phyloP scores from a whole-genome alignment of 192 early-diverging fungal species.

The Coemansia guatemalensis region DNA sequence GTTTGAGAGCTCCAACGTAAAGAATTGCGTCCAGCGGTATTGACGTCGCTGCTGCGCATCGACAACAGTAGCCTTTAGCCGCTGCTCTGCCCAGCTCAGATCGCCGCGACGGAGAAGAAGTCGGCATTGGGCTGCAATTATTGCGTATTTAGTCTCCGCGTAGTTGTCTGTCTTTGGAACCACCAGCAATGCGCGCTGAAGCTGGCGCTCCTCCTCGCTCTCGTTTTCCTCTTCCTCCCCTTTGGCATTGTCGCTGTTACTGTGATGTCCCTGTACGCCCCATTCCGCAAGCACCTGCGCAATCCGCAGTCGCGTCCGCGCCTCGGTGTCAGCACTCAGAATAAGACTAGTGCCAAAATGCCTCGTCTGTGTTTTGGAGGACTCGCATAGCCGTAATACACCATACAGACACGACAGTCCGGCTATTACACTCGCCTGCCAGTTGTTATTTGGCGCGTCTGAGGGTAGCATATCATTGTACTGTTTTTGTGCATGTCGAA shows the following conservation, averaged over 20 bases:
- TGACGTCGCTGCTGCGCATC: conserved; percentile 38
- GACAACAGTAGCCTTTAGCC: conserved; percentile 18
- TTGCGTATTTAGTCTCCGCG: conserved; percentile 16
- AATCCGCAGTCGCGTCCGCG: conserved; percentile 44
- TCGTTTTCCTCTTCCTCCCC: conserved; percentile 2
- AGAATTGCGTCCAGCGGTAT: conserved; percentile 32
- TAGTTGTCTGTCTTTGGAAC: conserved; percentile 31
- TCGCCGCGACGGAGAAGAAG: conserved; percentile 30
- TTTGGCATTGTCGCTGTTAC: background rate
- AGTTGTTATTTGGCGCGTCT: background rate
- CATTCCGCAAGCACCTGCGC: conserved; percentile 38
- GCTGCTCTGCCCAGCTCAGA: conserved; percentile 39
- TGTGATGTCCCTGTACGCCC: background rate
- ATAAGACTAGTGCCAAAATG: conserved; percentile 7
- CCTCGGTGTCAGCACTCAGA: conserved; percentile 35
- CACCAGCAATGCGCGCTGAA: conserved; percentile 34
- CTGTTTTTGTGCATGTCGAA: conserved; percentile 23
- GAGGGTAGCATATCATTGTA: conserved; percentile 1
- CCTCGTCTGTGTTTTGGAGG: conserved; percentile 8
- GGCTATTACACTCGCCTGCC: conserved; percentile 20
- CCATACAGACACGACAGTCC: conserved; percentile 38
- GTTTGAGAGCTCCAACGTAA: conserved; percentile 33
- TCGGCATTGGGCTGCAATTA: conserved; percentile 32
- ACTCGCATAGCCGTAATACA: conserved; percentile 27
- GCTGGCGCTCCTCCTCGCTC: conserved; percentile 32